Percentiles rank a stretch among this genome's conserved stretches.
Conservation (phyloP, 2,329 filamentous ascomycete genomes). For the Claviceps sorghi region DNA sequence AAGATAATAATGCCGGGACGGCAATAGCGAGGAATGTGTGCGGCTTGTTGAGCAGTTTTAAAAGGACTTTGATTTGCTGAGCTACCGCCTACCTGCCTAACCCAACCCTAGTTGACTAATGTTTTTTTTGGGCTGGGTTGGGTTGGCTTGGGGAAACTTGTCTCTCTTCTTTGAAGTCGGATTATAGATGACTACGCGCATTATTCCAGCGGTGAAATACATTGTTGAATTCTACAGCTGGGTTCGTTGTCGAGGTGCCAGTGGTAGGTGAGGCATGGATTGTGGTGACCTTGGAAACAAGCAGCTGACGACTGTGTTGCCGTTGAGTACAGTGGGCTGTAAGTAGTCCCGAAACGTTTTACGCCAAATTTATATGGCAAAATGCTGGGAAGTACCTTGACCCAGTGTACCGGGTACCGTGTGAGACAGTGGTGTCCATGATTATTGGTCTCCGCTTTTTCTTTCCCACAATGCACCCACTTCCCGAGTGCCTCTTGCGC, state of each 20-base stretch:
- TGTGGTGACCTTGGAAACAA: no score
- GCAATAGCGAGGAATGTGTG: constrained; percentile 4
- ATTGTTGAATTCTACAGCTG: not conserved
- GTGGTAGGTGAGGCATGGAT: not conserved
- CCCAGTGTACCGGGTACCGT: no score
- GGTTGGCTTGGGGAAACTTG: constrained; percentile 10
- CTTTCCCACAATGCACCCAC: not conserved
- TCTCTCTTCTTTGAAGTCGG: not conserved
- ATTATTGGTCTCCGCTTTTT: not conserved
- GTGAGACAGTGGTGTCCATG: not conserved
- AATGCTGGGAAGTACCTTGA: not conserved
- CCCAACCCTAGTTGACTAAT: not conserved
- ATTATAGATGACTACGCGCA: not conserved
- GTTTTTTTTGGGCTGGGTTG: constrained; percentile 5
- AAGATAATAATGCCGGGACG: not conserved
- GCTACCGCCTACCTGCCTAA: not conserved
- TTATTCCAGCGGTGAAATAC: not conserved
- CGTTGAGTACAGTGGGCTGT: no score
- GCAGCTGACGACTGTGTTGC: not conserved
- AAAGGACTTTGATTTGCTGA: constrained; percentile 1
- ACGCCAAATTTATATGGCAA: not conserved
- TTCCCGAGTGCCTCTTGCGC: no score
- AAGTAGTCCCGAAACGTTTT: no score
- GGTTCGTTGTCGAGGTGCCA: not conserved
- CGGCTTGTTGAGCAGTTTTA: constrained; percentile 1